These are phyloP conservation scores for Sorghum bicolor DNA, from an alignment of 176 grass and related monocot genomes.

Conservation along the genomic window DNA sequence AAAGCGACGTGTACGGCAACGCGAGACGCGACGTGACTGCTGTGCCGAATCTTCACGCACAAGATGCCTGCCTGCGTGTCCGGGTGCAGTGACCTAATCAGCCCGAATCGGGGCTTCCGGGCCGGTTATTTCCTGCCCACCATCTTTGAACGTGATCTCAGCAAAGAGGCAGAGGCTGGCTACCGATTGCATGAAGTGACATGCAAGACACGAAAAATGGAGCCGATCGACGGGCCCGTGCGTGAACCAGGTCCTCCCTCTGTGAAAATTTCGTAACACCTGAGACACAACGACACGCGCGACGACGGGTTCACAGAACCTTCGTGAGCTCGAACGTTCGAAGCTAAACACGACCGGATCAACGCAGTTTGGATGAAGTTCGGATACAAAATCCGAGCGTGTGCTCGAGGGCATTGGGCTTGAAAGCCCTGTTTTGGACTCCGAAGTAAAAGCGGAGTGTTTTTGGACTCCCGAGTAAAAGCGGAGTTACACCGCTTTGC, in stretches of 20 bases:
- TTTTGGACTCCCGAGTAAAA: too few relatives aligned
- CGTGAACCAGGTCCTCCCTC: neutral
- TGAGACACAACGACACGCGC: neutral
- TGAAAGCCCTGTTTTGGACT: neutral
- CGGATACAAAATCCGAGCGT: neutral
- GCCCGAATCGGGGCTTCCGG: neutral
- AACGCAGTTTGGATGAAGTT: neutral
- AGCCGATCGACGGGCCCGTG: neutral
- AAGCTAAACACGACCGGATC: neutral
- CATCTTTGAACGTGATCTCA: constrained; percentile 44
- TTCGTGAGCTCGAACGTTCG: neutral
- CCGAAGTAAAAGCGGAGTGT: neutral
- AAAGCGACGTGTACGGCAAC: constrained; percentile 7
- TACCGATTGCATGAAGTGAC: neutral
- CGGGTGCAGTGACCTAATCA: constrained; percentile 30
- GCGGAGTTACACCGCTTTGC: neutral
- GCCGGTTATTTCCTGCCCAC: constrained; percentile 26
- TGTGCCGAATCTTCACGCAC: constrained; percentile 5
- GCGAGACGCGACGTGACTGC: neutral
- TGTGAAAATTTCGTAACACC: neutral
- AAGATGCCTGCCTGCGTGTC: neutral
- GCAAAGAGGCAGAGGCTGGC: neutral
- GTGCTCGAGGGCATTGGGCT: neutral
- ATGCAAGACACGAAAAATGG: constrained; percentile 18
- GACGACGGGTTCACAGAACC: neutral